phyloP scores from a whole-genome alignment of 805 yeast species.

The Starmerella bombicola region DNA sequence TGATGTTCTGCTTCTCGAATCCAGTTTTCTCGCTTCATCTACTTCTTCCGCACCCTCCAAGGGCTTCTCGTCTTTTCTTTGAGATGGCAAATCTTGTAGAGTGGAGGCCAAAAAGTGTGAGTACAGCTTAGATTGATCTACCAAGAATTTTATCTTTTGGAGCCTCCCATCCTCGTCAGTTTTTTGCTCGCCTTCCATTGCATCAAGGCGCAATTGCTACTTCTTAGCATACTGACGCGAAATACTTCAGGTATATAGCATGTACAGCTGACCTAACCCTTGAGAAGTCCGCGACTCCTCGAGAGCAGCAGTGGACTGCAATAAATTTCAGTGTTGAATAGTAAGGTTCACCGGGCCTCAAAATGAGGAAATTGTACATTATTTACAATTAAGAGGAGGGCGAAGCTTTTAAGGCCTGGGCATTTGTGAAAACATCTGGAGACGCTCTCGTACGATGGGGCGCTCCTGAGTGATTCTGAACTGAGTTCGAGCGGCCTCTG shows the following conservation, averaged over 20 bases:
- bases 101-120: constrained; percentile 78
- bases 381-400: too few species aligned
- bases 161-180: constrained; percentile 47
- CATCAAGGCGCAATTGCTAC: too few species aligned
- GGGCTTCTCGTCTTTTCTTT: neutral
- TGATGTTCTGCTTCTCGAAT: neutral
- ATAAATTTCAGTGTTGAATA: too few species aligned
- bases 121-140: constrained; percentile 79
- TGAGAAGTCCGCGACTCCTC: too few species aligned
- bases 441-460: constrained; percentile 26
- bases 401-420: neutral
- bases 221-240: too few species aligned
- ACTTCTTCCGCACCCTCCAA: neutral
- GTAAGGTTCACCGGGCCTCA: too few species aligned
- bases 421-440: constrained; percentile 19
- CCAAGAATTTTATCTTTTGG: constrained; percentile 54
- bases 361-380: too few species aligned
- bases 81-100: constrained; percentile 26
- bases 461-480: constrained; percentile 40
- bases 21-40: neutral
- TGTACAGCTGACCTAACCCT: too few species aligned
- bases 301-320: too few species aligned
- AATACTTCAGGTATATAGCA: too few species aligned
- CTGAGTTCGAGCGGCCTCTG: constrained; percentile 89
- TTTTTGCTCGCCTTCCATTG: constrained; percentile 12